A percentile compares a stretch with the other conserved stretches of the same genome.
phyloP scores from a whole-genome alignment of 2,329 filamentous ascomycete genomes.

The Chaetothyriales sp. region DNA sequence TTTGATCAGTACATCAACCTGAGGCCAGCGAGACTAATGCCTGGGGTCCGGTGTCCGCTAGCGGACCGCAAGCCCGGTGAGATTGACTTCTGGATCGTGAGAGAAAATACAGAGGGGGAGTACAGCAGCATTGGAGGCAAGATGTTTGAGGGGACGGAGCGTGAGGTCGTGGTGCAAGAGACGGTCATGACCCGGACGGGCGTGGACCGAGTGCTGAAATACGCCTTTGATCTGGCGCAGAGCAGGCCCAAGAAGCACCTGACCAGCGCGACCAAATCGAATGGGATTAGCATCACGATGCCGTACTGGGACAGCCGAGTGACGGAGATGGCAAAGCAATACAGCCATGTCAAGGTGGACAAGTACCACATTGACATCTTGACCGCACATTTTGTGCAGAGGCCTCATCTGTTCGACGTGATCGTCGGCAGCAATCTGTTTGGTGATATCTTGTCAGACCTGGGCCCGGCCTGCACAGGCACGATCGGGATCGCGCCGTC shows the following conservation, averaged over 20 bases:
- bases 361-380: conserved; percentile 97
- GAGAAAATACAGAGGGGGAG: conserved; percentile 98
- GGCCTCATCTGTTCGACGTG: conserved; percentile 92
- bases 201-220: conserved; percentile 87
- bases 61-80: conserved; percentile 34
- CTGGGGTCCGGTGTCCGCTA: conserved; percentile 38
- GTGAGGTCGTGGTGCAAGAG: conserved; percentile 88
- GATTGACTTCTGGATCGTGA: conserved; percentile 54
- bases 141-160: conserved; percentile 16
- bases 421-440: conserved; percentile 96
- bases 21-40: conserved; percentile 39
- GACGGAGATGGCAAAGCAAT: conserved; percentile 78
- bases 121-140: conserved; percentile 67
- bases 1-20: conserved; percentile 47
- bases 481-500: conserved; percentile 94
- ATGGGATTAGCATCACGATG: conserved; percentile 89
- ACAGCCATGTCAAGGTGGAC: conserved; percentile 87
- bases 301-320: conserved; percentile 32
- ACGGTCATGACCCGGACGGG: conserved; percentile 88
- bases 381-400: conserved; percentile 94
- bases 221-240: conserved; percentile 94
- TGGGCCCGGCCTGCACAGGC: conserved; percentile 96
- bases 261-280: conserved; percentile 99
- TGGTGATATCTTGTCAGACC: conserved; percentile 97
- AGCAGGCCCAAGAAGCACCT: conserved; percentile 92